phyloP scores from a whole-genome alignment of 352 stramenopile species.

The Phytophthora cajani region DNA sequence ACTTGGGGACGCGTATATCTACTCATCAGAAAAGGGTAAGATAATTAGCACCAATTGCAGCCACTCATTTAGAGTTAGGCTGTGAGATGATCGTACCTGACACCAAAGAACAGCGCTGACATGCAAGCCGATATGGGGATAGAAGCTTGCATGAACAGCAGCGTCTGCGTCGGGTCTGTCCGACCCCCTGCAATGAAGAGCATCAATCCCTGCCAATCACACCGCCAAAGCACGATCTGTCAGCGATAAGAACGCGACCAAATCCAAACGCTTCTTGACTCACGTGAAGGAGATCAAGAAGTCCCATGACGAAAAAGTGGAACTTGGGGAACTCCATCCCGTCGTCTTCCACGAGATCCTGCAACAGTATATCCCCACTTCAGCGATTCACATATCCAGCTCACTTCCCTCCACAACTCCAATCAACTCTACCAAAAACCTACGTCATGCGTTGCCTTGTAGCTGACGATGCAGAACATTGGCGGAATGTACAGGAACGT shows the following conservation, averaged over 20 bases:
- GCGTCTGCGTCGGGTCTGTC: slow-evolving; percentile 84
- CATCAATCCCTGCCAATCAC: slow-evolving; percentile 65
- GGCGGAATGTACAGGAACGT: slow-evolving; percentile 90
- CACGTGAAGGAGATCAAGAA: slow-evolving; percentile 85
- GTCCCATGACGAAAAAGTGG: slow-evolving; percentile 88
- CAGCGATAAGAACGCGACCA: neutral
- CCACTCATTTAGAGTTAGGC: neutral
- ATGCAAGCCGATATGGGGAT: slow-evolving; percentile 76
- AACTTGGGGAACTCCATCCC: slow-evolving; percentile 87
- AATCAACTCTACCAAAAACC: slow-evolving; percentile 11
- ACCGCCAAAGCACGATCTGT: slow-evolving; percentile 2
- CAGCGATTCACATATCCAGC: neutral
- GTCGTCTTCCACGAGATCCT: slow-evolving; percentile 89
- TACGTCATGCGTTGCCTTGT: slow-evolving; percentile 83
- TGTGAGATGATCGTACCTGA: slow-evolving; percentile 35
- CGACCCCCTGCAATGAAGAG: slow-evolving; percentile 85
- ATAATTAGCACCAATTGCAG: neutral
- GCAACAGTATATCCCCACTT: slow-evolving; percentile 8
- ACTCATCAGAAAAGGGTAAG: slow-evolving; percentile 3
- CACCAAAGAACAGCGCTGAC: slow-evolving; percentile 60
- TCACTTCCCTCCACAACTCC: neutral
- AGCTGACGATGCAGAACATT: slow-evolving; percentile 88
- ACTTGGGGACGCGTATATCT: slow-evolving; percentile 81
- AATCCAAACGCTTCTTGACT: slow-evolving; percentile 9
- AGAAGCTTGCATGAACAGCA: slow-evolving; percentile 87